A percentile compares a stretch with the other conserved stretches of the same genome.
Evolutionary conservation across 176 grass and related monocot genomes (phyloP).

Genomic region (Paspalum vaginatum): DNA sequence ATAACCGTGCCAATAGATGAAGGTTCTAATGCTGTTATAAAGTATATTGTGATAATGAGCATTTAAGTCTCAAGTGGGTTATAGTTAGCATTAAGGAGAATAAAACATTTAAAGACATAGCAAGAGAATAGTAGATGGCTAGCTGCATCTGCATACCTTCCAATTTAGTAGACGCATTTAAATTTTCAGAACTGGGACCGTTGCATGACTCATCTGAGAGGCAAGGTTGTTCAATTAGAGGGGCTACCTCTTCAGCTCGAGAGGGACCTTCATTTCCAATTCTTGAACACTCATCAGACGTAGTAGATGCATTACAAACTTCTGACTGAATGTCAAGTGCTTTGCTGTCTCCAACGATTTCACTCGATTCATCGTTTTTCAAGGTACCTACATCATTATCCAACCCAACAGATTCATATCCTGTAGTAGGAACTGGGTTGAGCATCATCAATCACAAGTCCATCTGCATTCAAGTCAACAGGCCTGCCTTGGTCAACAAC

Average conservation of each 20-base stretch:
- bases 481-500: conserved; percentile 31
- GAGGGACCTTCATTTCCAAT: neutral
- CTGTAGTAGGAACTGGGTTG: conserved; percentile 4
- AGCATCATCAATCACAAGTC: conserved; percentile 13
- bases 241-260: neutral
- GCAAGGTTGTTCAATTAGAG: neutral
- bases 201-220: conserved; percentile 16
- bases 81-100: conserved; percentile 31
- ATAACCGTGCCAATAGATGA: neutral
- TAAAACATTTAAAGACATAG: conserved; percentile 1
- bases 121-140: conserved; percentile 34
- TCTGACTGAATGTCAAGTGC: conserved; percentile 2
- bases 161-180: conserved; percentile 36
- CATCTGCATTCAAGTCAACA: neutral
- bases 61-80: conserved; percentile 36
- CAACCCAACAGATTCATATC: neutral
- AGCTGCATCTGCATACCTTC: conserved; percentile 43
- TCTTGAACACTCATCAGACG: neutral
- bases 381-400: conserved; percentile 8
- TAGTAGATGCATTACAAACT: conserved; percentile 8
- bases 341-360: conserved; percentile 23
- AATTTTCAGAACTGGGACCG: conserved; percentile 30
- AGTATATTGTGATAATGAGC: conserved; percentile 32
- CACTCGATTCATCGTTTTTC: neutral
- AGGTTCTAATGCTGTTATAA: conserved; percentile 40